Evolutionary conservation across 1,284 basidiomycete genomes (phyloP).

Genomic region (Lignosus rhinocerotis): DNA sequence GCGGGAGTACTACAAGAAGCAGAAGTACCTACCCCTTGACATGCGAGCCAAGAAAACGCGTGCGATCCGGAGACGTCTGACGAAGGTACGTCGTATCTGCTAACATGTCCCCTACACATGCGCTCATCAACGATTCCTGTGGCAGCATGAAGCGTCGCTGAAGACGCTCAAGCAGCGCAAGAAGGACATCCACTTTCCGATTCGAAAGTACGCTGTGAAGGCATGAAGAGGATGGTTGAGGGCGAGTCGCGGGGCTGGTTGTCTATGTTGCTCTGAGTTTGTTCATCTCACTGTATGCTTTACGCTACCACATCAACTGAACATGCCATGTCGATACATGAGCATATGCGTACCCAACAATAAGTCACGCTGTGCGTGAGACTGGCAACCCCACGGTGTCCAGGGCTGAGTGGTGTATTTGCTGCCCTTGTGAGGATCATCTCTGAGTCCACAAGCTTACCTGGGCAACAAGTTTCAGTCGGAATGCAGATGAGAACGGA

Average conservation of each 20-base stretch:
- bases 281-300: conserved; percentile 42
- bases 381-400: background rate
- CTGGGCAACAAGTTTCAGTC: background rate
- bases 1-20: conserved; percentile 96
- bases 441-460: no score
- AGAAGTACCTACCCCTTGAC: conserved; percentile 97
- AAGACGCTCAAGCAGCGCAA: conserved; percentile 92
- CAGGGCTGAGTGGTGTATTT: no score
- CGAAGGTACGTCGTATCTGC: conserved; percentile 59
- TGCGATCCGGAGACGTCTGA: conserved; percentile 95
- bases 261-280: conserved; percentile 31
- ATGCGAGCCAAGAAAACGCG: conserved; percentile 98
- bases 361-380: conserved; percentile 2
- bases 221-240: conserved; percentile 50
- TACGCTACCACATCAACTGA: conserved; percentile 38
- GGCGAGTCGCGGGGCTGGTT: conserved; percentile 24
- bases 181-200: conserved; percentile 92
- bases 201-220: conserved; percentile 83
- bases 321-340: conserved; percentile 36
- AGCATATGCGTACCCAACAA: conserved; percentile 17
- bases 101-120: background rate
- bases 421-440: no score
- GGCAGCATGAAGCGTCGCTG: conserved; percentile 75
- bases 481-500: background rate
- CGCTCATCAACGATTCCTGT: background rate